These are phyloP conservation scores for Bromus sterilis DNA, from an alignment of 176 grass and related monocot genomes.

Conservation along the genomic window DNA sequence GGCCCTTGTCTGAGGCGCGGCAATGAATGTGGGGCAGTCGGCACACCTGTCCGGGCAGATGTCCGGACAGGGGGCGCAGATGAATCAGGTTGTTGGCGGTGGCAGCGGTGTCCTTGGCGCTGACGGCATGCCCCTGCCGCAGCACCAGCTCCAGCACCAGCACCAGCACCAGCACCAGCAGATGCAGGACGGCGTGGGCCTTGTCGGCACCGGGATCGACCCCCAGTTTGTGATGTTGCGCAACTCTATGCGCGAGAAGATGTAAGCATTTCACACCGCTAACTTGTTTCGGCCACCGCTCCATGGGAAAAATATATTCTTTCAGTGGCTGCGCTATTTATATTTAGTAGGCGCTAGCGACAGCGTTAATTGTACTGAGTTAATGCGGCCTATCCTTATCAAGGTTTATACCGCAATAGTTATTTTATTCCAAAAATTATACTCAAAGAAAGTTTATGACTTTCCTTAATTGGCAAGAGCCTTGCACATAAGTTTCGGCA, in stretches of 20 bases:
- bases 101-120: background rate
- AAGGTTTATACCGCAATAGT: background rate
- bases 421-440: slow-evolving; percentile 2
- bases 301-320: background rate
- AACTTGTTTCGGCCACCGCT: background rate
- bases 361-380: slow-evolving; percentile 5
- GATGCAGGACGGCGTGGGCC: slow-evolving; percentile 35
- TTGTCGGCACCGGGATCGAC: slow-evolving; percentile 12
- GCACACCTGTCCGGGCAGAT: slow-evolving; percentile 47
- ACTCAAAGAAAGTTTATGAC: background rate
- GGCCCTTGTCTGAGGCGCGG: slow-evolving; percentile 3
- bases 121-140: slow-evolving; percentile 23
- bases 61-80: slow-evolving; percentile 39
- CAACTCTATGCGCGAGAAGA: slow-evolving; percentile 32
- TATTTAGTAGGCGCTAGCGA: background rate
- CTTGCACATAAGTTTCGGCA: background rate
- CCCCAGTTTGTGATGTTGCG: slow-evolving; percentile 29
- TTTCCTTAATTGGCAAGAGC: background rate
- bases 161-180: slow-evolving; percentile 49
- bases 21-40: slow-evolving; percentile 68
- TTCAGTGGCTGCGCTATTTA: background rate
- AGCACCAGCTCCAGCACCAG: slow-evolving; percentile 61
- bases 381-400: background rate
- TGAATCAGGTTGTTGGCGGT: slow-evolving; percentile 32
- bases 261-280: slow-evolving; percentile 43